Percentiles rank a stretch among this genome's conserved stretches.
These are phyloP conservation scores for bread wheat (Triticum aestivum) DNA, from an alignment of 176 grass and related monocot species.

Conservation along the genomic window IWGSC_CS_RefSeq_v2.1 NC_057803.1:14081874-14082373, in stretches of 20 bases:
- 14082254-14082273: conserved; percentile 95
- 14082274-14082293: conserved; percentile 63
- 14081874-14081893: too few species aligned
- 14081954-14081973: background rate
- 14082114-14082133: background rate
- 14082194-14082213: conserved; percentile 88
- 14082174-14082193: conserved; percentile 77
- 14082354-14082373: conserved; percentile 71
- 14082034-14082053: conserved; percentile 15
- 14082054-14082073: conserved; percentile 16
- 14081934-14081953: background rate
- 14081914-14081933: background rate
- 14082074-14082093: conserved; percentile 19
- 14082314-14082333: conserved; percentile 73
- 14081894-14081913: background rate
- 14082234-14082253: conserved; percentile 89
- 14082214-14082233: conserved; percentile 83
- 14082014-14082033: background rate
- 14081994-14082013: conserved; percentile 28
- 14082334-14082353: conserved; percentile 61
- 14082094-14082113: background rate
- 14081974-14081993: conserved; percentile 23
- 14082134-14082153: conserved; percentile 40
- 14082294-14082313: conserved; percentile 82
- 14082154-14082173: conserved; percentile 53